Base-by-base conservation (phyloP, 176 grass and related monocot species). In the Hordeum marinum region DNA sequence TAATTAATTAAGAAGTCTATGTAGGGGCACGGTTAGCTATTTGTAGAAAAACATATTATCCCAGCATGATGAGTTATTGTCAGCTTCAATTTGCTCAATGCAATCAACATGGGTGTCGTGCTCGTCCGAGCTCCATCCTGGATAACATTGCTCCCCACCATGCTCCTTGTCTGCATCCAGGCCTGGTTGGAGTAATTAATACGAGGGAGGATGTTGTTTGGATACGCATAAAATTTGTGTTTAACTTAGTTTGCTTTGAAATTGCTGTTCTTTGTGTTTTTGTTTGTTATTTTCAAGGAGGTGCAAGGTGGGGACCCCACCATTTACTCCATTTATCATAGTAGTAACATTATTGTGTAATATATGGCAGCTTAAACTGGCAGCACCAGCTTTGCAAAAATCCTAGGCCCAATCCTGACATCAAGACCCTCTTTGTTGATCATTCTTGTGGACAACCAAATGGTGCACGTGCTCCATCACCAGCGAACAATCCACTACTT, bases 361-460 rank as follows among this genome's bases (percentile, higher is more conserved):
- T 88, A 60, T 89, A 63, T 86, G 72, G 62, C 92, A 99, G 97
- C 89, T 94, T 99, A 83, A 99, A 99, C 84, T 99, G 97, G 97
- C 97, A 99, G 86, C 97, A 99, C 66, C 97, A 99, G 63, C 94
- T 99, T 74, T 99, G 97, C 94, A 99, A 99, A 90, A 99, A 99
- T 45, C 97, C 97, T 50, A 92, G 94, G 82, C 86, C 97, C 76
- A 99, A 99, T 94, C 97, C 97, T 84, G 97, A 99, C 86, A 99
- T 99, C 84, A 99, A 99, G 78, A 99, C 97, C 54, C 97, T 99
- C 80, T 99, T 99, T 86, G 91, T 96, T 83, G 97, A 99, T 82
- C 97, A 99, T 86, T 92, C 93, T 39, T 99, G 97, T 77, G 94
- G 94, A 59, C 94, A 96, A 91, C 90, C 92, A 80, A 99, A 99